phyloP scores from a whole-genome alignment of 108 stramenopile species.

The Nannochloropsis granulata region DNA sequence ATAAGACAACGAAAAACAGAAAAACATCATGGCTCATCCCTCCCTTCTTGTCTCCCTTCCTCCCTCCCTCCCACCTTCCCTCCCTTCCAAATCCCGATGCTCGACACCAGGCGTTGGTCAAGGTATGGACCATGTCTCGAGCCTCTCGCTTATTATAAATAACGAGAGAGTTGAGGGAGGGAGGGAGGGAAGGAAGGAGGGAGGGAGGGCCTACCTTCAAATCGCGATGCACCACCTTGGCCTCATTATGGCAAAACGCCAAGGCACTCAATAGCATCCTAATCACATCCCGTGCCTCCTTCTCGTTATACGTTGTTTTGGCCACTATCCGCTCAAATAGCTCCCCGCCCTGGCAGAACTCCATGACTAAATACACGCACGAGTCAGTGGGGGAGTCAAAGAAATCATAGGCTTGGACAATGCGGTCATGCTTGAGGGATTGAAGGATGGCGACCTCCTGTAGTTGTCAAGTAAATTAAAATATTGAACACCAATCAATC shows the following conservation, averaged over 20 bases:
- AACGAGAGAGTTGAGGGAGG: neutral
- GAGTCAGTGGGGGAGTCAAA: neutral
- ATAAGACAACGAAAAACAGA: neutral
- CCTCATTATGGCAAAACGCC: constrained; percentile 59
- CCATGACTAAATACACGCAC: constrained; percentile 51
- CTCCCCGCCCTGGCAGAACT: constrained; percentile 45
- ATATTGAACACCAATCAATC: too few species aligned
- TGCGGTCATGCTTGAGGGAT: neutral
- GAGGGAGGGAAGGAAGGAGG: neutral
- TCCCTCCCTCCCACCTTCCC: too few species aligned
- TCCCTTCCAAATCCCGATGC: too few species aligned
- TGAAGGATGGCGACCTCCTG: neutral
- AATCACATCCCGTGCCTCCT: constrained; percentile 73
- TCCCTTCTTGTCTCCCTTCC: neutral
- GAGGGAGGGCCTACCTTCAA: constrained; percentile 20
- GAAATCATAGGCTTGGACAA: neutral
- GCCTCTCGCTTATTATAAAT: neutral
- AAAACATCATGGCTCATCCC: neutral
- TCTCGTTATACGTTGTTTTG: constrained; percentile 80
- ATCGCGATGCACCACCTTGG: constrained; percentile 52
- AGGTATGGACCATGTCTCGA: too few species aligned
- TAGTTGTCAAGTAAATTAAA: neutral
- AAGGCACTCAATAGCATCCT: constrained; percentile 61
- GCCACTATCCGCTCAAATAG: constrained; percentile 83
- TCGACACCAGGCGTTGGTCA: too few species aligned